A percentile compares a stretch with the other conserved stretches of the same genome.
phyloP scores from a whole-genome alignment of 2,329 filamentous ascomycete species.

The Daldinia sp. region DNA sequence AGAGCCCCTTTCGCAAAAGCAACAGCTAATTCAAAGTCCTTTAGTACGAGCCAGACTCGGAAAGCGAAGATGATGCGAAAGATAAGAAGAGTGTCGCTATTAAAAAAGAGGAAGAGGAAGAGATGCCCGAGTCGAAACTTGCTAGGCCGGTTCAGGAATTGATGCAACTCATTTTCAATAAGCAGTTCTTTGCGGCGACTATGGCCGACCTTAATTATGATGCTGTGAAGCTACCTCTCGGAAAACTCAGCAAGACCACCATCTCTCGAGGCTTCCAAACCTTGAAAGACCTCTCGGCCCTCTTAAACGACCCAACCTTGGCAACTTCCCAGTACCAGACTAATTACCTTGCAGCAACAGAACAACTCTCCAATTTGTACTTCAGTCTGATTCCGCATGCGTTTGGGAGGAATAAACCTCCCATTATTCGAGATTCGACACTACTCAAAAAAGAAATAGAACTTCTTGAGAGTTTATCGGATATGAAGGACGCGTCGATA shows the following conservation, averaged over 20 bases:
- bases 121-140: conserved; percentile 45
- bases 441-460: conserved; percentile 81
- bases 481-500: conserved; percentile 84
- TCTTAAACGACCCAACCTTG: conserved; percentile 68
- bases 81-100: conserved; percentile 42
- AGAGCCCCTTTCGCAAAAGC: neutral
- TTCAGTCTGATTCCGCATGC: conserved; percentile 85
- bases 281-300: conserved; percentile 78
- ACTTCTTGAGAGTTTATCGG: conserved; percentile 81
- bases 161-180: conserved; percentile 87
- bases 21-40: conserved; percentile 11
- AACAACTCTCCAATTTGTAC: conserved; percentile 79
- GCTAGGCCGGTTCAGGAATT: conserved; percentile 69
- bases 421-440: conserved; percentile 68
- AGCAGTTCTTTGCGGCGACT: conserved; percentile 74
- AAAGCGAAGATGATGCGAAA: conserved; percentile 47
- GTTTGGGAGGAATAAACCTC: conserved; percentile 78
- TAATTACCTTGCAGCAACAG: conserved; percentile 58
- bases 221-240: conserved; percentile 80
- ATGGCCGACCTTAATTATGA: conserved; percentile 79
- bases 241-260: conserved; percentile 84
- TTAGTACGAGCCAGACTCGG: conserved; percentile 74
- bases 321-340: conserved; percentile 60
- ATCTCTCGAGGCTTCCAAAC: conserved; percentile 80
- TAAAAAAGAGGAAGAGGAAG: conserved; percentile 40